These are phyloP conservation scores for Tricholoma sp. DNA, from an alignment of 768 basidiomycete species.

Conservation along the genomic window DNA sequence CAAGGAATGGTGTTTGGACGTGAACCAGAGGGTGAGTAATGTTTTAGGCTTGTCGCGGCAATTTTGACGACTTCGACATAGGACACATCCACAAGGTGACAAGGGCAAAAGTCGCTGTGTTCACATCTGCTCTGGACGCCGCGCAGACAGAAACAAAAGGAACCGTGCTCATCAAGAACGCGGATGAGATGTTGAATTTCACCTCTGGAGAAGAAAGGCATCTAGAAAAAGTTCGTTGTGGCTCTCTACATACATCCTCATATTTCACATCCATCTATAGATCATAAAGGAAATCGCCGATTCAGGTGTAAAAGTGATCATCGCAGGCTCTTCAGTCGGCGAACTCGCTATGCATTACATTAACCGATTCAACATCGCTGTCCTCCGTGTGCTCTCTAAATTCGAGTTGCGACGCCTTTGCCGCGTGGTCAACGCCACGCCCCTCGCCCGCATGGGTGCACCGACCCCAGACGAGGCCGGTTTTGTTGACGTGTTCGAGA, in stretches of 20 bases:
- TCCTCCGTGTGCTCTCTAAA: constrained; percentile 96
- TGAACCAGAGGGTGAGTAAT: constrained; percentile 78
- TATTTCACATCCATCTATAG: constrained; percentile 33
- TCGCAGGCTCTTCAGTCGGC: constrained; percentile 89
- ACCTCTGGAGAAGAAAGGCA: constrained; percentile 95
- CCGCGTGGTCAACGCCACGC: constrained; percentile 94
- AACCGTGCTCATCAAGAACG: constrained; percentile 92
- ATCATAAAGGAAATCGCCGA: constrained; percentile 97
- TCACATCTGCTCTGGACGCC: constrained; percentile 87
- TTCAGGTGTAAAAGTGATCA: constrained; percentile 88
- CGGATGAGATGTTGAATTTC: constrained; percentile 97
- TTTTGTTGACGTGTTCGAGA: constrained; percentile 90
- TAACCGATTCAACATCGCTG: constrained; percentile 88
- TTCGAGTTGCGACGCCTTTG: constrained; percentile 94
- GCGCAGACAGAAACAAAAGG: constrained; percentile 99
- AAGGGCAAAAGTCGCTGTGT: constrained; percentile 92
- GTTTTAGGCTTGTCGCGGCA: not conserved
- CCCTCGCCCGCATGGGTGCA: constrained; percentile 91
- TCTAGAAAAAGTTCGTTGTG: constrained; percentile 69
- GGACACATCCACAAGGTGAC: constrained; percentile 78
- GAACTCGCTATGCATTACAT: constrained; percentile 98
- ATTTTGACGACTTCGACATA: constrained; percentile 19
- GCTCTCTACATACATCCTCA: not conserved
- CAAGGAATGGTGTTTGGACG: constrained; percentile 98
- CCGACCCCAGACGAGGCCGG: constrained; percentile 97